Base-by-base conservation (phyloP, 768 basidiomycete genomes). In the Neoboletus subvelutipes region DNA sequence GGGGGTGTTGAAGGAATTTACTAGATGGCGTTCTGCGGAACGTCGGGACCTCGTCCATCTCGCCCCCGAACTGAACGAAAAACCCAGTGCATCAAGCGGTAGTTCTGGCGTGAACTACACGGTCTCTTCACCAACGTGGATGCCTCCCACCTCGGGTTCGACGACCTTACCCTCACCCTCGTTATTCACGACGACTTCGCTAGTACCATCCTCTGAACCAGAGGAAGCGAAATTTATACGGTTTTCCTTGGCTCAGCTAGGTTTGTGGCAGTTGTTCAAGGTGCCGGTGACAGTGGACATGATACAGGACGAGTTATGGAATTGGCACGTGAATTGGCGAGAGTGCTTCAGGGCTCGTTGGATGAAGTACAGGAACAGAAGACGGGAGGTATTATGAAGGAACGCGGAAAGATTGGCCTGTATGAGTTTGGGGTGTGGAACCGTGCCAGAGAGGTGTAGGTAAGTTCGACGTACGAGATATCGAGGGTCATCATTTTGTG, bases 391-490 rank as follows among this genome's bases (percentile, higher is more conserved):
- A 78, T 95, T 65, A 92, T 95, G 90, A 79, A 80, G 54, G 78
- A 80, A 3, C 82, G 92, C 31, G 93, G 92, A 1, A 82, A 96
- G 33, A 81, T 97, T 39, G 91, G 88, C 0, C 73, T 97, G 28
- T 94, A 98, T 67, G 94, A 96, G 90, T 90, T 0, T 98, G 94
- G 94, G 92, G 92, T 28, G 85, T 97, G 94, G 94, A 96, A 95
- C 67, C 85, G 94, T 56, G 94, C 92, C 7, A n/a, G n/a, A 76
- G 94, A 62, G 94, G 94, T 48, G 88, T 96, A 52, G 88, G 94
- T 92, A 70, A 70, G 62, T 53, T 20, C 40, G 17, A 28, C 22
- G 31, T 26, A 20, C 40, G 26, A 40, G 31, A 50, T 34, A 39
- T 39, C 15, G 28, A 53, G 26, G 29, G 49, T 22, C 45, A 53